Conservation (phyloP, 306 rosid genomes). For the Mucuna pruriens region DNA sequence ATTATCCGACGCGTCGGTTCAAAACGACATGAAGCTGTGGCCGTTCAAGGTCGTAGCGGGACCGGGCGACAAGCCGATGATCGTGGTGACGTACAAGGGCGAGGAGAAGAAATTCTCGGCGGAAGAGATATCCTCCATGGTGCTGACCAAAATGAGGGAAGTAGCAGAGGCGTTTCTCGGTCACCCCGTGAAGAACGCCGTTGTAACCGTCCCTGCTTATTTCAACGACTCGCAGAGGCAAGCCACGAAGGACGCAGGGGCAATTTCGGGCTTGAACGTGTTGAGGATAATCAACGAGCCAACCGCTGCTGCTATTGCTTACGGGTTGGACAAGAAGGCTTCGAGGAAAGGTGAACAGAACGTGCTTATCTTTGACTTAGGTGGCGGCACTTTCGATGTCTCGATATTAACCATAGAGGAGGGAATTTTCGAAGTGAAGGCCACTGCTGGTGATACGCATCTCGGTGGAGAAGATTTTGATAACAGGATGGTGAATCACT, state of each 20-base stretch:
- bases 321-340: constrained; percentile 78
- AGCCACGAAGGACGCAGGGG: constrained; percentile 85
- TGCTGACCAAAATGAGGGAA: constrained; percentile 71
- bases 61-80: constrained; percentile 73
- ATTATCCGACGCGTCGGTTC: constrained; percentile 64
- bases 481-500: constrained; percentile 82
- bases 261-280: constrained; percentile 68
- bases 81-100: constrained; percentile 68
- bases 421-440: constrained; percentile 86
- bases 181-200: constrained; percentile 65
- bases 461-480: constrained; percentile 91
- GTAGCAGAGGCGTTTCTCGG: constrained; percentile 72
- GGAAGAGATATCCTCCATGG: constrained; percentile 86
- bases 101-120: constrained; percentile 70
- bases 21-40: constrained; percentile 85
- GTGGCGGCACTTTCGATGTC: constrained; percentile 85
- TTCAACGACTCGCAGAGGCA: constrained; percentile 91
- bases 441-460: constrained; percentile 85
- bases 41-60: constrained; percentile 78
- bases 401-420: constrained; percentile 74
- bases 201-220: constrained; percentile 79
- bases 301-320: constrained; percentile 84
- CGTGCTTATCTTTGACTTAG: constrained; percentile 75
- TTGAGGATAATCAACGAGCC: constrained; percentile 82
- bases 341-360: constrained; percentile 74